Evolutionary conservation across 2,329 filamentous ascomycete species (phyloP).

Genomic region (Aureobasidium musti): DNA sequence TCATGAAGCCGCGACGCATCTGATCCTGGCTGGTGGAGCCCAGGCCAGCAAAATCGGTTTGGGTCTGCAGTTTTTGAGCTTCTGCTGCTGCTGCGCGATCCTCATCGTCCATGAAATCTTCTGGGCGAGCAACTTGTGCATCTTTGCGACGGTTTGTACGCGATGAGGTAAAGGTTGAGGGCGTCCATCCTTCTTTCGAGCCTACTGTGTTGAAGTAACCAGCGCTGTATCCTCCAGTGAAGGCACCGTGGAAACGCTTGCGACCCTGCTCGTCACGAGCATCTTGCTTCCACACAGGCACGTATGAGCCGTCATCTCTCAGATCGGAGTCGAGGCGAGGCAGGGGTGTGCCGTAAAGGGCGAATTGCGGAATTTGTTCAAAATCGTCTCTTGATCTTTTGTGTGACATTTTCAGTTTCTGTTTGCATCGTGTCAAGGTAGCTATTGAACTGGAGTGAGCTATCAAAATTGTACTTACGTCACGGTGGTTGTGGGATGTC

Average conservation of each 20-base stretch:
- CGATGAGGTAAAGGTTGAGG: constrained; percentile 88
- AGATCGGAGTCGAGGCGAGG: constrained; percentile 73
- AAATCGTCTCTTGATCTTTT: constrained; percentile 79
- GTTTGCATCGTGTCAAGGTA: constrained; percentile 31
- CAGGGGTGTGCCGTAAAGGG: constrained; percentile 80
- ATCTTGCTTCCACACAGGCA: constrained; percentile 98
- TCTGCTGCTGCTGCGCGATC: constrained; percentile 86
- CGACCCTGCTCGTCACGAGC: constrained; percentile 89
- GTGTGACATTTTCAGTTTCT: constrained; percentile 60
- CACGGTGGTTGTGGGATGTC: background rate
- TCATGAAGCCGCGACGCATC: constrained; percentile 57
- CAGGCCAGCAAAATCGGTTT: constrained; percentile 71
- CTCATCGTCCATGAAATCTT: constrained; percentile 99
- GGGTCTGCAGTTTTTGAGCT: constrained; percentile 70
- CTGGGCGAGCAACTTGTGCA: constrained; percentile 66
- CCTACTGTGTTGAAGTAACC: constrained; percentile 98
- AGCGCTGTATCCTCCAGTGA: constrained; percentile 95
- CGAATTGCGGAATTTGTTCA: constrained; percentile 75
- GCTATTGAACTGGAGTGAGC: no score
- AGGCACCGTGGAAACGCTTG: constrained; percentile 90
- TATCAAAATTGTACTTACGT: constrained; percentile 23
- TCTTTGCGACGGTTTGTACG: constrained; percentile 73
- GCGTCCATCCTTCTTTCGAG: constrained; percentile 97
- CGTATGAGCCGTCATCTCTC: constrained; percentile 87
- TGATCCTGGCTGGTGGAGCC: constrained; percentile 65